Percentiles rank a stretch among this genome's conserved stretches.
Conservation (phyloP, 768 basidiomycete genomes). For the Lyophyllum decastes region DNA sequence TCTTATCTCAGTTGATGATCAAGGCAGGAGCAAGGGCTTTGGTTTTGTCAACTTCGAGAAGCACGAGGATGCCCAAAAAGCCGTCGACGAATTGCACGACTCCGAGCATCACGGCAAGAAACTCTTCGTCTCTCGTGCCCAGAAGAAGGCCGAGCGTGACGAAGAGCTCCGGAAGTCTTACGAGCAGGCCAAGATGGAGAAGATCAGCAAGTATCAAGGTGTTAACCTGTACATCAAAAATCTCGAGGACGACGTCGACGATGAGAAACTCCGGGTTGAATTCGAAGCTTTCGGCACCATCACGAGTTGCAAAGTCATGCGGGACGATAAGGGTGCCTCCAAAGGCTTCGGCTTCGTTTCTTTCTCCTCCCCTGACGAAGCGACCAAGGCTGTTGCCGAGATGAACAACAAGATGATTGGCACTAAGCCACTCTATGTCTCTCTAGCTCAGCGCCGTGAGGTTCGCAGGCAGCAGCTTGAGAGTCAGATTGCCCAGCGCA, state of each 20-base stretch:
- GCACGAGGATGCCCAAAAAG: conserved; percentile 90
- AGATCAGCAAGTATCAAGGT: conserved; percentile 96
- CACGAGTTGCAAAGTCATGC: conserved; percentile 99
- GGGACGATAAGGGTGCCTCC: conserved; percentile 89
- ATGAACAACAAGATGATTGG: conserved; percentile 99
- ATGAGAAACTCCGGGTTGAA: conserved; percentile 94
- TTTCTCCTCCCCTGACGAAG: conserved; percentile 97
- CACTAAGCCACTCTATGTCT: conserved; percentile 97
- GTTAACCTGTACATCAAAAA: conserved; percentile 99
- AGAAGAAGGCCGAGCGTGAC: conserved; percentile 98
- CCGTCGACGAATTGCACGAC: conserved; percentile 90
- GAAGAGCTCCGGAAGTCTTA: conserved; percentile 93
- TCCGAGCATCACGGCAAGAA: conserved; percentile 82
- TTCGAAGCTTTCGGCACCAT: conserved; percentile 97
- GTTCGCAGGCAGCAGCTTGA: conserved; percentile 98
- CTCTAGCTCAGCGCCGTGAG: conserved; percentile 97
- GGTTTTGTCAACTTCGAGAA: conserved; percentile 96
- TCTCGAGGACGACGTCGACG: conserved; percentile 96
- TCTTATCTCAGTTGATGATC: conserved; percentile 79
- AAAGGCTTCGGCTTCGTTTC: conserved; percentile 99
- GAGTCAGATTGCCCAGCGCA: conserved; percentile 97
- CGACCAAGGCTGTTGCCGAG: conserved; percentile 98
- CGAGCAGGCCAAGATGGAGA: conserved; percentile 96
- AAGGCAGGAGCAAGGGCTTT: conserved; percentile 94
- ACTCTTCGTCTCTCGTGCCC: conserved; percentile 93